A percentile compares a stretch with the other conserved stretches of the same genome.
Conservation (phyloP, 441 rosid species). For the Capsella rubella region DNA sequence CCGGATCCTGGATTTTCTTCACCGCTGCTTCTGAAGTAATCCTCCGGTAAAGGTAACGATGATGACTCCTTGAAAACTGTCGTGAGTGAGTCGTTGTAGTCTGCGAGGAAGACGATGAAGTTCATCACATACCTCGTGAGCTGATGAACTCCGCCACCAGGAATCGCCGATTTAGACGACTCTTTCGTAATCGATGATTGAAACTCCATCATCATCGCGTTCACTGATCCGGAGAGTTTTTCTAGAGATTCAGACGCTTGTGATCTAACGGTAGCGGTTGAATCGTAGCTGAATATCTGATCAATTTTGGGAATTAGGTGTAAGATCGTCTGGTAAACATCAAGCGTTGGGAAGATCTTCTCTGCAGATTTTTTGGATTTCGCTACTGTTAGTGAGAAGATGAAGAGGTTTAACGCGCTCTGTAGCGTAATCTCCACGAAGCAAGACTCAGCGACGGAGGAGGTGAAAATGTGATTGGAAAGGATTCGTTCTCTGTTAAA, state of each 20-base stretch:
- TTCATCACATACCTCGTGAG: slow-evolving; percentile 87
- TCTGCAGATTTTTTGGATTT: slow-evolving; percentile 71
- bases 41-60: slow-evolving; percentile 59
- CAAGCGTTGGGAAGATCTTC: slow-evolving; percentile 75
- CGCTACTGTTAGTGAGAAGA: slow-evolving; percentile 64
- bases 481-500: slow-evolving; percentile 73
- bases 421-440: slow-evolving; percentile 64
- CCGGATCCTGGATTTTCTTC: slow-evolving; percentile 17
- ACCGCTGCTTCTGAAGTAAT: slow-evolving; percentile 50
- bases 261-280: slow-evolving; percentile 55
- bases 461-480: slow-evolving; percentile 72
- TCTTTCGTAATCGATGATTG: slow-evolving; percentile 73
- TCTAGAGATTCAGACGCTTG: slow-evolving; percentile 59
- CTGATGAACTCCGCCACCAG: slow-evolving; percentile 85
- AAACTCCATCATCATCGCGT: slow-evolving; percentile 63
- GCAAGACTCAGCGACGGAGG: slow-evolving; percentile 59
- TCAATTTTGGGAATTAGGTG: slow-evolving; percentile 63
- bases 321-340: slow-evolving; percentile 72
- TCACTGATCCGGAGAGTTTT: slow-evolving; percentile 63
- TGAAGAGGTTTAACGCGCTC: slow-evolving; percentile 64
- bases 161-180: slow-evolving; percentile 56
- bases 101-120: slow-evolving; percentile 68
- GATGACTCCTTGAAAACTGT: slow-evolving; percentile 61
- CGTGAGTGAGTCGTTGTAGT: slow-evolving; percentile 63
- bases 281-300: slow-evolving; percentile 61